phyloP scores from a whole-genome alignment of 768 basidiomycete species.

The Kwoniella heveanensis region DNA sequence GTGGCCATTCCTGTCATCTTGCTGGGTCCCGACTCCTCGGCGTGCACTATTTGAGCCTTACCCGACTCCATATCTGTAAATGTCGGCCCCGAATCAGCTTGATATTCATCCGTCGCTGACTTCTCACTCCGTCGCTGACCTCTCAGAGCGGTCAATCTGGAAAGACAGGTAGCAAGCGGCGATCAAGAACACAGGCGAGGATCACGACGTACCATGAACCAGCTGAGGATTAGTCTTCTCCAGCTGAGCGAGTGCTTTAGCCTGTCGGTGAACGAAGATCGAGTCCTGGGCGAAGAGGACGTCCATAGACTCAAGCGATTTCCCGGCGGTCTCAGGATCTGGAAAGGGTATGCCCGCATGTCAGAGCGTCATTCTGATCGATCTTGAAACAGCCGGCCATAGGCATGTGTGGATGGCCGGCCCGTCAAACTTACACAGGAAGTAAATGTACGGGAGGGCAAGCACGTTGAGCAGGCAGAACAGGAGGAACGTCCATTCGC shows the following conservation, averaged over 20 bases:
- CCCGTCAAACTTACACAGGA: slow-evolving; percentile 9
- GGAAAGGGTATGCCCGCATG: slow-evolving; percentile 7
- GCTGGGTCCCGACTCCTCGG: neutral
- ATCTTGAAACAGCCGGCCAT: no score
- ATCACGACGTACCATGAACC: slow-evolving; percentile 7
- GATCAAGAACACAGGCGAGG: no score
- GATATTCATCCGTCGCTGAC: no score
- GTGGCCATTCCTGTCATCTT: neutral
- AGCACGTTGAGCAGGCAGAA: slow-evolving; percentile 35
- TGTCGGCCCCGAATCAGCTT: no score
- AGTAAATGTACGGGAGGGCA: slow-evolving; percentile 25
- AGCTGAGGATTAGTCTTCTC: slow-evolving; percentile 11
- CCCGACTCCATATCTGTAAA: slow-evolving; percentile 16
- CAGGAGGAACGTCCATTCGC: slow-evolving; percentile 38
- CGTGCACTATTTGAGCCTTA: neutral
- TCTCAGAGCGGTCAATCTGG: no score
- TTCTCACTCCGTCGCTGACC: no score
- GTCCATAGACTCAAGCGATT: slow-evolving; percentile 36
- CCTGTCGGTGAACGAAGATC: slow-evolving; percentile 16
- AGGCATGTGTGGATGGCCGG: no score
- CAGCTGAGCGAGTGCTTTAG: neutral
- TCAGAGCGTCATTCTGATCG: no score
- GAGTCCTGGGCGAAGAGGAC: slow-evolving; percentile 29
- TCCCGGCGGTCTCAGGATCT: slow-evolving; percentile 30
- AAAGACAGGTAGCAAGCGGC: no score